phyloP scores from a whole-genome alignment of 148 eudicot species.

The Simmondsia chinensis region DNA sequence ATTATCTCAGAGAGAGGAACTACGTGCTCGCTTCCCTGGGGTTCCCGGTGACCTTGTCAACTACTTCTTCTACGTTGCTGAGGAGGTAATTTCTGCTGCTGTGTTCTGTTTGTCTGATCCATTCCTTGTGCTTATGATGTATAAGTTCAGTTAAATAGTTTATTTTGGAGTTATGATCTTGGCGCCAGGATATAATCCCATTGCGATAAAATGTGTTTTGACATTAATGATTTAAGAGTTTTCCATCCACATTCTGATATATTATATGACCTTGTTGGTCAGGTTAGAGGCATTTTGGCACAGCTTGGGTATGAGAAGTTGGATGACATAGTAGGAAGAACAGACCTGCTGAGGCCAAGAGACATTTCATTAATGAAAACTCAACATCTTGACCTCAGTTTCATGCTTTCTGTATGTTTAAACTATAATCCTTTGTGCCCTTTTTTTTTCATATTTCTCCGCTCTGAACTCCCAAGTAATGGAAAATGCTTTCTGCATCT shows the following conservation, averaged over 20 bases:
- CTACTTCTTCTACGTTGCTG: slow-evolving; percentile 93
- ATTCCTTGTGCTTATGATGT: not conserved
- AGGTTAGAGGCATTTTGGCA: slow-evolving; percentile 96
- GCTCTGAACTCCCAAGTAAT: not conserved
- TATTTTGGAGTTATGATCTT: not conserved
- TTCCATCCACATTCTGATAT: too few relatives aligned
- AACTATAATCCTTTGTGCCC: not conserved
- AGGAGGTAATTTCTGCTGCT: slow-evolving; percentile 55
- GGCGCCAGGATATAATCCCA: too few relatives aligned
- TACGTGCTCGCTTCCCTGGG: slow-evolving; percentile 98
- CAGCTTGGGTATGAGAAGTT: slow-evolving; percentile 90
- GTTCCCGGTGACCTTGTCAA: slow-evolving; percentile 99
- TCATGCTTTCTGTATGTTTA: slow-evolving; percentile 69
- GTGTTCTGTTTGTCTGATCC: not conserved
- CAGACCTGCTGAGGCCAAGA: slow-evolving; percentile 72
- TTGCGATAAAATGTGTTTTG: too few relatives aligned
- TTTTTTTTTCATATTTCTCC: not conserved
- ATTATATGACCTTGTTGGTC: too few relatives aligned
- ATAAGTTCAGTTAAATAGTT: not conserved
- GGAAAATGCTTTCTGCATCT: slow-evolving; percentile 2
- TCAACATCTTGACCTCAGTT: slow-evolving; percentile 90
- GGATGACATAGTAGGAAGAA: slow-evolving; percentile 87
- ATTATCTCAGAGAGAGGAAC: slow-evolving; percentile 74
- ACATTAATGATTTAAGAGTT: too few relatives aligned
- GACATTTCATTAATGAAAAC: slow-evolving; percentile 93